These are phyloP conservation scores for Saccharomycopsis fibuligera DNA, from an alignment of 805 yeast species.

Conservation along the genomic window DNA sequence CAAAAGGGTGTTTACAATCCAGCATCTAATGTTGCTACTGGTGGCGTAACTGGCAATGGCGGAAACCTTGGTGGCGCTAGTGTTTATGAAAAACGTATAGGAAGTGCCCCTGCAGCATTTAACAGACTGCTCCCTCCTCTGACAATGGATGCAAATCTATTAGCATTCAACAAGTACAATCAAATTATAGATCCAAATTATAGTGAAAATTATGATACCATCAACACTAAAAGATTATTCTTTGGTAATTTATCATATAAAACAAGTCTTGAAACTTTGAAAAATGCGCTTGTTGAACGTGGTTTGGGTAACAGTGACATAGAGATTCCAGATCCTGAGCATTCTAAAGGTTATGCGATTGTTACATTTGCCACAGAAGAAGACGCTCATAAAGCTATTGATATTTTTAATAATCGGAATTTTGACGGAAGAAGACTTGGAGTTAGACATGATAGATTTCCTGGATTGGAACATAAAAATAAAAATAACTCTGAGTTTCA, in stretches of 20 bases:
- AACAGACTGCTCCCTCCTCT: too few relatives aligned
- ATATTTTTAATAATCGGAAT: conserved; percentile 41
- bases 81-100: too few relatives aligned
- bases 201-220: conserved; percentile 18
- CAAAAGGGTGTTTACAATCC: too few relatives aligned
- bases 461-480: conserved; percentile 26
- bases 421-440: conserved; percentile 57
- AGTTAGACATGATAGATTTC: conserved; percentile 54
- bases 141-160: not conserved
- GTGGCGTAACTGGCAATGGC: too few relatives aligned
- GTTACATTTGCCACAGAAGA: conserved; percentile 43
- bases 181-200: not conserved
- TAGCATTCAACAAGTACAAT: conserved; percentile 6
- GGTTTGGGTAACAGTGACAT: conserved; percentile 24
- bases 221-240: conserved; percentile 41
- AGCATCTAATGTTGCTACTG: too few relatives aligned
- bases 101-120: too few relatives aligned
- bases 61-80: too few relatives aligned
- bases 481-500: conserved; percentile 7
- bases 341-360: conserved; percentile 59
- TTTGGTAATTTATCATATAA: conserved; percentile 52
- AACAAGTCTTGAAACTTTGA: conserved; percentile 29
- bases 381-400: conserved; percentile 45
- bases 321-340: conserved; percentile 36
- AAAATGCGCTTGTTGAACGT: conserved; percentile 4